Conservation (phyloP, 352 stramenopile genomes). For the Bremia lactucae region DNA sequence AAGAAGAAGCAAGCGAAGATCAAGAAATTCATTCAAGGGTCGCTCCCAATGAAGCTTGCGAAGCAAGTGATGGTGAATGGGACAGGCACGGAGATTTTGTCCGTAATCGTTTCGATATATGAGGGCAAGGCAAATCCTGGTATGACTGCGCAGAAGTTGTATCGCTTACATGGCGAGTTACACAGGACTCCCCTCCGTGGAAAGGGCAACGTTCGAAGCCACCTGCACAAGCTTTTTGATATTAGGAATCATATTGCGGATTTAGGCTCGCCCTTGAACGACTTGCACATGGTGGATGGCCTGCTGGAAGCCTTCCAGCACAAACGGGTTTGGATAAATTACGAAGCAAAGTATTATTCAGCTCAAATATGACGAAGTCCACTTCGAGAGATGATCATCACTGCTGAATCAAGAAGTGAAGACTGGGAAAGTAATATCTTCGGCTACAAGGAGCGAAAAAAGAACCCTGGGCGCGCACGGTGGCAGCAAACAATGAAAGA, state of each 20-base stretch:
- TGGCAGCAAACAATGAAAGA: no score
- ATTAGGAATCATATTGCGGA: background rate
- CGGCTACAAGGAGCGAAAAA: no score
- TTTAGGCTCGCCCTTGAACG: background rate
- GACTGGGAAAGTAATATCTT: no score
- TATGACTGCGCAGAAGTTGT: constrained; percentile 9
- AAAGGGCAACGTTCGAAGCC: constrained; percentile 2
- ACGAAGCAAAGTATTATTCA: constrained; percentile 3
- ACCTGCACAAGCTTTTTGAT: constrained; percentile 10
- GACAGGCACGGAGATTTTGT: constrained; percentile 9
- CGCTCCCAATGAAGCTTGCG: constrained; percentile 2
- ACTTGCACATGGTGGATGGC: background rate
- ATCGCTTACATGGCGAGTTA: constrained; percentile 3
- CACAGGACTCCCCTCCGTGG: constrained; percentile 4
- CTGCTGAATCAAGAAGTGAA: no score
- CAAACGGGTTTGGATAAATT: constrained; percentile 4
- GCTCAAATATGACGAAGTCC: constrained; percentile 9
- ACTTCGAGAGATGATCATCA: constrained; percentile 9
- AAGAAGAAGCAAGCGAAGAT: constrained; percentile 5
- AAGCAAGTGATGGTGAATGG: constrained; percentile 7
- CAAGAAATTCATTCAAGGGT: constrained; percentile 8
- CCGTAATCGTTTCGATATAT: constrained; percentile 1
- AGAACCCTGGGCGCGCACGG: no score
- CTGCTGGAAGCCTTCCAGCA: constrained; percentile 2
- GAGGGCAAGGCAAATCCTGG: constrained; percentile 3